Base-by-base conservation (phyloP, 2,329 filamentous ascomycete genomes). In the Claviceps cyperi region DNA sequence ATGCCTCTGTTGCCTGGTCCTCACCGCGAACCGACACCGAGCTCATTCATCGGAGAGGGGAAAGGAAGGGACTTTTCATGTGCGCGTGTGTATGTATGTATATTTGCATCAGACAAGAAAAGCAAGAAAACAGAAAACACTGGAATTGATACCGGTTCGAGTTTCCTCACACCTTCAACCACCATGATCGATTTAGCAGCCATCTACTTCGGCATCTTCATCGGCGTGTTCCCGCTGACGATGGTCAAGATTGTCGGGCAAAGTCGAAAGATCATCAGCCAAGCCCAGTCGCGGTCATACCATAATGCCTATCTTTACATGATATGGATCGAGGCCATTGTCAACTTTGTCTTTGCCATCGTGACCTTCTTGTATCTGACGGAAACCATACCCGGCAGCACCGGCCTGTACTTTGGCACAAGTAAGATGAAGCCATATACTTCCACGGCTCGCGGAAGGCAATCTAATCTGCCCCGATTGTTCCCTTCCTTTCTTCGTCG, bases 181-280 rank as follows among this genome's bases (percentile, higher is more conserved):
- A 47, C n/a, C 17, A 53, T 46, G 50, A 37, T 54, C 1, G 56
- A 62, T 43, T 40, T 60, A 2, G 52, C 57, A 9, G 56, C 55
- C 1, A 47, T 60, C 14, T 60, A 56, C 50, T 59, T 58, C 36
- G 59, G 60, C 1, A 28, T 60, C 43, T 60, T 60, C 21, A 3
- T 60, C 7, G 59, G 58, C n/a, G 48, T 60, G 28, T 59, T 60
- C n/a, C 47, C 58, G 13, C 58, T 62, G 7, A 56, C 59, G 2
- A 47, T 60, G 24, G 43, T 53, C 22, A 60, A 61, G 21, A 55
- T 56, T 3, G 36, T 55, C 1, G 46, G 52, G 3, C 59, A 61
- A 46, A 59, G 58, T 0, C 49, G 52, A 9, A 51, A 52, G 1
- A 60, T 61, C 14, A 17, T 57, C 35, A 38, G 47, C 47, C 17